Conservation (phyloP, 2,329 filamentous ascomycete genomes). For the Lasiodiplodia hormozganensis region DNA sequence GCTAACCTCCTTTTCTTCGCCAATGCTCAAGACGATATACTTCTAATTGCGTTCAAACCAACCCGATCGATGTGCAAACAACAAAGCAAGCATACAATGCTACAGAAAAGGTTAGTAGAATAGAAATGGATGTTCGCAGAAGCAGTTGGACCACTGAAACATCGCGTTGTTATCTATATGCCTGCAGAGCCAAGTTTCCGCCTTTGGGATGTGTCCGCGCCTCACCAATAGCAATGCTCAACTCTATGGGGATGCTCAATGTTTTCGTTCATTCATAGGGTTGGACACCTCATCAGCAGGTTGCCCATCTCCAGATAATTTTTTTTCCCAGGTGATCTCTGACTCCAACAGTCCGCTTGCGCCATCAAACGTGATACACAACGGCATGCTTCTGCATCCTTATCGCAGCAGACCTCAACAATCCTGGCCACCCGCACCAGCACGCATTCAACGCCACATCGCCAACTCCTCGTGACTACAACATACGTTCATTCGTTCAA, state of each 20-base stretch:
- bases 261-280: conserved; percentile 6
- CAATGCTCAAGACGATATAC: conserved; percentile 2
- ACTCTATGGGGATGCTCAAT: neutral
- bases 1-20: neutral
- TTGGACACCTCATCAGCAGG: neutral
- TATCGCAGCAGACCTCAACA: neutral
- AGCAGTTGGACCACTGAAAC: neutral
- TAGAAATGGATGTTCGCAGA: neutral
- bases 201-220: too few relatives aligned
- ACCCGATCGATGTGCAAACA: neutral
- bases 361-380: neutral
- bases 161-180: neutral
- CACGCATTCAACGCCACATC: neutral
- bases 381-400: neutral
- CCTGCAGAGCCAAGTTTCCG: too few relatives aligned
- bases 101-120: neutral
- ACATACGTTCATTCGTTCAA: neutral
- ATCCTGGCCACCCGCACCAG: neutral
- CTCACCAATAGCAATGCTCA: too few relatives aligned
- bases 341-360: neutral
- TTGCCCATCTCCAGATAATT: neutral
- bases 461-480: neutral
- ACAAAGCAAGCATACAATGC: neutral
- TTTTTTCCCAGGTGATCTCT: neutral
- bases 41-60: neutral